These are phyloP conservation scores for Annulohypoxylon maeteangense DNA, from an alignment of 495 filamentous ascomycete genomes.

Conservation along the genomic window DNA sequence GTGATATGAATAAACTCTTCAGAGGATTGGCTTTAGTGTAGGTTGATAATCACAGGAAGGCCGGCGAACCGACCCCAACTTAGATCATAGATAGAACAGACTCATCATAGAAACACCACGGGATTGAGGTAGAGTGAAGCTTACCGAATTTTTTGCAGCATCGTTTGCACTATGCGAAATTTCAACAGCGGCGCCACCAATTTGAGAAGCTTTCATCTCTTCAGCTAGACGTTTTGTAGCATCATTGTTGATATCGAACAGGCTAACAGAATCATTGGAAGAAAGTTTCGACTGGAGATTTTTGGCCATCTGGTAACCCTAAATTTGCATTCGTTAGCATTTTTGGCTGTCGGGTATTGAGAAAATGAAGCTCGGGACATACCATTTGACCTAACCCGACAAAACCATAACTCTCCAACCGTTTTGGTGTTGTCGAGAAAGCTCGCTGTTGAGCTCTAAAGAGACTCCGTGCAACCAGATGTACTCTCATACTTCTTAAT, in stretches of 20 bases:
- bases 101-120: slow-evolving; percentile 57
- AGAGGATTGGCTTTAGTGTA: slow-evolving; percentile 73
- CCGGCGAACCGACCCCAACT: slow-evolving; percentile 59
- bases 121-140: slow-evolving; percentile 48
- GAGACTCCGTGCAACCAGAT: slow-evolving; percentile 44
- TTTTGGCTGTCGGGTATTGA: not conserved
- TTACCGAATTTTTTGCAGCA: slow-evolving; percentile 78
- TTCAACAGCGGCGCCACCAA: slow-evolving; percentile 63
- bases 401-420: slow-evolving; percentile 79
- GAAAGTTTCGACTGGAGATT: slow-evolving; percentile 83
- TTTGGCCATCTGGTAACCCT: slow-evolving; percentile 88
- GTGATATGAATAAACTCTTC: slow-evolving; percentile 48
- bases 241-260: slow-evolving; percentile 79
- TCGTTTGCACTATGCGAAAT: slow-evolving; percentile 67
- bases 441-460: slow-evolving; percentile 52
- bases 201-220: slow-evolving; percentile 64
- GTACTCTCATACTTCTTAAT: slow-evolving; percentile 47
- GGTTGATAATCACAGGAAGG: slow-evolving; percentile 63
- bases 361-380: slow-evolving; percentile 43
- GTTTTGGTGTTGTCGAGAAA: slow-evolving; percentile 66
- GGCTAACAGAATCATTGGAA: slow-evolving; percentile 70
- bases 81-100: slow-evolving; percentile 72
- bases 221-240: slow-evolving; percentile 67
- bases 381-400: slow-evolving; percentile 91
- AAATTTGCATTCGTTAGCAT: slow-evolving; percentile 8